These are phyloP conservation scores for Penstemon barbatus DNA, from an alignment of 257 asterid species.

Conservation along the genomic window DNA sequence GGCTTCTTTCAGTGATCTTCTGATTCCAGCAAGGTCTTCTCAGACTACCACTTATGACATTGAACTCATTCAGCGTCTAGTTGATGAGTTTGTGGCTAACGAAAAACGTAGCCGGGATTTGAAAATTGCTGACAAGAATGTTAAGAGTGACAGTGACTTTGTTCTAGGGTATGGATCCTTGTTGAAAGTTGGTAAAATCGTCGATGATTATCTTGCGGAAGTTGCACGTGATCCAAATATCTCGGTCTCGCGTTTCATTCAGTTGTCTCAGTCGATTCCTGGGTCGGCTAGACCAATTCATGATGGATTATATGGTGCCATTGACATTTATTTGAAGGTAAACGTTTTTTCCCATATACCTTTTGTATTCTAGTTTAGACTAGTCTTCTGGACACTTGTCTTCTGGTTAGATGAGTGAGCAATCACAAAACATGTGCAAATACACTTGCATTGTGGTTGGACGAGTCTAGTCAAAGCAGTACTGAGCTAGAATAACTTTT, in stretches of 20 bases:
- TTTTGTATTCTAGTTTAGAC: not conserved
- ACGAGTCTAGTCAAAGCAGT: too few species aligned
- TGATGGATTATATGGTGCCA: conserved; percentile 72
- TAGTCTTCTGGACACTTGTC: not conserved
- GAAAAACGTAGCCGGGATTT: conserved; percentile 37
- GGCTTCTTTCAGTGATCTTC: conserved; percentile 65
- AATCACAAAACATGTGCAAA: too few species aligned
- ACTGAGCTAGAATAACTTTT: too few species aligned
- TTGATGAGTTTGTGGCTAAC: conserved; percentile 51
- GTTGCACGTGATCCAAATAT: conserved; percentile 66
- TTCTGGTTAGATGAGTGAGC: too few species aligned
- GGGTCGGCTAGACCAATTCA: conserved; percentile 80
- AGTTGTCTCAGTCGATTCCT: conserved; percentile 64
- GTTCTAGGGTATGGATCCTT: conserved; percentile 65
- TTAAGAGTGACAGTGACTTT: conserved; percentile 39
- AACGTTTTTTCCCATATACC: conserved; percentile 3
- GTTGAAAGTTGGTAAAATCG: conserved; percentile 68
- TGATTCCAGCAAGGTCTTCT: conserved; percentile 76
- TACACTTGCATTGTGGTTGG: too few species aligned
- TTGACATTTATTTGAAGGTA: conserved; percentile 74
- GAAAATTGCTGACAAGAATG: conserved; percentile 38
- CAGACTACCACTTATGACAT: conserved; percentile 62
- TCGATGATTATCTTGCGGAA: conserved; percentile 67
- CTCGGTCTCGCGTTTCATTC: conserved; percentile 47
- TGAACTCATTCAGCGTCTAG: conserved; percentile 65